Evolutionary conservation across 164 flowering plant genomes (phyloP), one percentile per base, ranked within the genome.

Genomic region (Chimonanthus praecox): DNA sequence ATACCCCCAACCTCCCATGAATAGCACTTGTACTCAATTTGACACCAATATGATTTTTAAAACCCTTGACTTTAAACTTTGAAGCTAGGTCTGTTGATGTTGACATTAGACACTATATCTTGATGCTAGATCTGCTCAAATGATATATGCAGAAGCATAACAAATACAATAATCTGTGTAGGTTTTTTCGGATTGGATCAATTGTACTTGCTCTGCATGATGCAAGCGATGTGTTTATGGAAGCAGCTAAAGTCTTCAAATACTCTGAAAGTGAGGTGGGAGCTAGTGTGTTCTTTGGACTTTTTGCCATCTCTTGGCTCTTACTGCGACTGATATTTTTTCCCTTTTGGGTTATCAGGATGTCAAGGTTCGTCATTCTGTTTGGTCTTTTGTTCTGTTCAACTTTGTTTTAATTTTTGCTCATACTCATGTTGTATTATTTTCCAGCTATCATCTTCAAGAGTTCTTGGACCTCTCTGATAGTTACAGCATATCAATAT

Each of bases 241-340:
- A 94, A 89, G 87, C 91, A 70, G 98, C 94, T 58, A 94, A 92
- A 77, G 75, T 91, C 75, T 92, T 85, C 72, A 94, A 92, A 75
- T 92, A 94, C 75, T 86, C 94, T 60, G 94, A 80, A 67, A 88
- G 82, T 51, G 97, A 94, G 79, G 82, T 89, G 64, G 90, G 83
- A 65, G 98, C 98, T 58, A 94, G 97, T 64, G 79, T 88, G 48
- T 80, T 50, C 76, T 94, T 94, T 79, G 97, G 94, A 18, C 69
- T 85, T 45, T 92, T 94, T 75, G 94, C 97, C 58, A 43, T 89
- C 68, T 92, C 98, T 62, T 94, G 98, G 98, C 81, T 92, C 67
- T 47, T 89, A 11, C 84, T 91, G 48, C 82, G 98, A 68, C 85
- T 94, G 47, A 80, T 94, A 74, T 81, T 83, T 81, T 94, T 90